phyloP scores from a whole-genome alignment of 768 basidiomycete genomes.

The Leccinellum rugosiceps region DNA sequence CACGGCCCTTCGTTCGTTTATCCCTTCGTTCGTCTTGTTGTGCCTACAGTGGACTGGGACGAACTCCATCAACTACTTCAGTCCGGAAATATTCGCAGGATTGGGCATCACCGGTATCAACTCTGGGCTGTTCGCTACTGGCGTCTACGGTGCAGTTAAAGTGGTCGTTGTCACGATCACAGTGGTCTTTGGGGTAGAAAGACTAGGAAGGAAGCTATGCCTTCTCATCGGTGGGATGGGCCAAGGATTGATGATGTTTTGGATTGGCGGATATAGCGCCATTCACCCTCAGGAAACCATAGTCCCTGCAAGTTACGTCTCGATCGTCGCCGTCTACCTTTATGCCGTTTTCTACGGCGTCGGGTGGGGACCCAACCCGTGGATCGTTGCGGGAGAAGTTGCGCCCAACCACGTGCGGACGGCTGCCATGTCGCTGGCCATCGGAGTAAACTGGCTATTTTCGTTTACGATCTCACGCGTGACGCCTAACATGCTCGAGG shows the following conservation, averaged over 20 bases:
- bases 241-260: conserved; percentile 41
- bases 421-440: conserved; percentile 33
- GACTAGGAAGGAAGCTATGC: conserved; percentile 46
- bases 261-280: conserved; percentile 35
- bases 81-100: conserved; percentile 47
- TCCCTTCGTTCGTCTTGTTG: conserved; percentile 46
- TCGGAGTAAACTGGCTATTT: conserved; percentile 35
- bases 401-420: conserved; percentile 38
- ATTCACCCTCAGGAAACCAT: conserved; percentile 29
- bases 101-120: conserved; percentile 45
- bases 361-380: conserved; percentile 31
- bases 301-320: conserved; percentile 36
- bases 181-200: conserved; percentile 46
- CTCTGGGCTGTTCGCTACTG: conserved; percentile 49
- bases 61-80: conserved; percentile 55
- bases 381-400: conserved; percentile 34
- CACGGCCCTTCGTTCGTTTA: conserved; percentile 42
- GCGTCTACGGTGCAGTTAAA: conserved; percentile 39
- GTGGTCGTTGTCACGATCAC: conserved; percentile 39
- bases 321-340: conserved; percentile 37
- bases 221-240: conserved; percentile 50
- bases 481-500: conserved; percentile 37
- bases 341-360: conserved; percentile 37
- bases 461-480: conserved; percentile 36
- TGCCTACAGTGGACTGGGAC: conserved; percentile 51